Conservation (phyloP, 106 monocot species). For the Acorus gramineus region DNA sequence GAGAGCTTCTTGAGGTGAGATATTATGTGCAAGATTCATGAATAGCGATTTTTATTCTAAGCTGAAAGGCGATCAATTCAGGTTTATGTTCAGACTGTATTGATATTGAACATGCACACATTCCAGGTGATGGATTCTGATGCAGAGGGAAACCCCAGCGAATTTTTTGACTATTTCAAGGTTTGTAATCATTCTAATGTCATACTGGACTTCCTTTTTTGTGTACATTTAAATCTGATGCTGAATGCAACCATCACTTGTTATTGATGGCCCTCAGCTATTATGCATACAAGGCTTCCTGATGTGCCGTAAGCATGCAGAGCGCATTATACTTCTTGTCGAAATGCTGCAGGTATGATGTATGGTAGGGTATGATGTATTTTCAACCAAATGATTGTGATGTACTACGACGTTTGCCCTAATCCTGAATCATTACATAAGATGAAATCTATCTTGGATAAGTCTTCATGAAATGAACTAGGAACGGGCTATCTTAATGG, state of each 20-base stretch:
- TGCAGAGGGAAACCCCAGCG: conserved; percentile 98
- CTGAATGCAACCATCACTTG: not conserved
- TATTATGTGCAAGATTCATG: not conserved
- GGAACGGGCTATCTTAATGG: too few species aligned
- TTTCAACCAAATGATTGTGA: too few species aligned
- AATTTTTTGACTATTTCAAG: conserved; percentile 99
- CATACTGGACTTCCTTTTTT: not conserved
- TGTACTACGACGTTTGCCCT: too few species aligned
- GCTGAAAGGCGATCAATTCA: too few species aligned
- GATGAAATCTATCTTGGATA: too few species aligned
- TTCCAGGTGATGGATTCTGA: conserved; percentile 97
- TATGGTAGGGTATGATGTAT: not conserved
- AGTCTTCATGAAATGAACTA: too few species aligned
- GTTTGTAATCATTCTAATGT: conserved; percentile 18
- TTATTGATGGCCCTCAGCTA: conserved; percentile 36
- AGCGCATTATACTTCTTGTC: conserved; percentile 92
- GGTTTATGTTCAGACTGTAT: too few species aligned
- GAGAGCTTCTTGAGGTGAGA: conserved; percentile 91
- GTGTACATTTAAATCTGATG: not conserved
- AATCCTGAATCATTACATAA: too few species aligned
- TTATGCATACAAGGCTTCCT: conserved; percentile 99
- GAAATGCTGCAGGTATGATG: conserved; percentile 90
- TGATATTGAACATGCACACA: not conserved
- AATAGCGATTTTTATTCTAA: not conserved
- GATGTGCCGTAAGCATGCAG: conserved; percentile 98